Base-by-base conservation (phyloP, 306 rosid genomes). In the Medicago ruthenica region DNA sequence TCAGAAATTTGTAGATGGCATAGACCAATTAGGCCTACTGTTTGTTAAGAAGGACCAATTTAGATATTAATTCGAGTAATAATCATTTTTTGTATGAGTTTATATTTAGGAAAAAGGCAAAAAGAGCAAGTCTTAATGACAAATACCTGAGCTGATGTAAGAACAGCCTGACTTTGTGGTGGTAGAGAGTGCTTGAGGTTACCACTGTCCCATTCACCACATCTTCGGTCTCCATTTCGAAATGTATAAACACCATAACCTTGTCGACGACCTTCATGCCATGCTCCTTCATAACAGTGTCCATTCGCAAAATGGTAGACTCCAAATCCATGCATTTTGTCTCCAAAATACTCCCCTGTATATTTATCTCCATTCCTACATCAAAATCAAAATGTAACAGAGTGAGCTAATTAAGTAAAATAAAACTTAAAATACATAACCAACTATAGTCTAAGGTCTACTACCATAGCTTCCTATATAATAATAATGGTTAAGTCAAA, bases 331-430 rank as follows among this genome's bases (percentile, higher is more conserved):
- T 96, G 99, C 67, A 96, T 89, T 81, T 87, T 96, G 88, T 96
- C 99, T 16, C 98, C 99, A 63, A 96, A 96, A 81, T 96, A 96
- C 85, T 96, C 99, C 17, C 99, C 99, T 8, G 97, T 96, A 83
- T 96, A 96, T 73, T 91, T 88, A 88, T 96, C 99, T 61, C 99
- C 99, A 76, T 96, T 96, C 79, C 99, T 96, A 51, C 82, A 89
- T 8, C 67, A 53, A n/a, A n/a, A 89, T 8, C 67, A 53, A 18
- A 18, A 17, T 53, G 60, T 9, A 53, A 53, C 79, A 21, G 83
- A 58, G 24, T 85, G 88, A 4, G 88, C 7, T 65, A 47, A 48
- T 10, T 18, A 10, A 7, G 53, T 41, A 20, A 41, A 41, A 20
- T 2, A 6, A 12, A 13, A 62, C 41, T 44, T 24, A 16, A 54